A percentile compares a stretch with the other conserved stretches of the same genome.
These are phyloP conservation scores for Lipomyces sp. DNA, from an alignment of 805 yeast genomes.

Conservation along the genomic window DNA sequence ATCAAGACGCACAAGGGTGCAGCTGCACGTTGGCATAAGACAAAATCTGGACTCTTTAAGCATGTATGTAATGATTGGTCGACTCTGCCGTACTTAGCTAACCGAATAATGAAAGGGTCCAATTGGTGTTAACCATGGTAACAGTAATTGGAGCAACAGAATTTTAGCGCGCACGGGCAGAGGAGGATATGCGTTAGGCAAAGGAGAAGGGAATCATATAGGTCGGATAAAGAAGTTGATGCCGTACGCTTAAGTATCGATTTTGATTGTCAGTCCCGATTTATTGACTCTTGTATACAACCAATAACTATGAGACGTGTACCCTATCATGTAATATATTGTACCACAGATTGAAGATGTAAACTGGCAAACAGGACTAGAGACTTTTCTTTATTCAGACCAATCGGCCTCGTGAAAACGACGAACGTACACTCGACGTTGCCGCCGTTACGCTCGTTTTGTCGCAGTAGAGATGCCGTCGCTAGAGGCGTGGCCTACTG, in stretches of 20 bases:
- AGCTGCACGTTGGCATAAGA: constrained; percentile 31
- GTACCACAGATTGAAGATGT: too few relatives aligned
- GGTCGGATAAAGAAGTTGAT: constrained; percentile 22
- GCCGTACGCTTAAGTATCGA: constrained; percentile 24
- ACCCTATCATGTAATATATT: too few relatives aligned
- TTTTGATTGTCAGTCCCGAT: too few relatives aligned
- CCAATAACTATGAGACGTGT: background rate
- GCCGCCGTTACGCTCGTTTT: too few relatives aligned
- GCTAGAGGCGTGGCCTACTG: too few relatives aligned
- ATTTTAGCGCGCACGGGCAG: constrained; percentile 17
- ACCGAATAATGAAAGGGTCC: constrained; percentile 23
- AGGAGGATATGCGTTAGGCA: constrained; percentile 23
- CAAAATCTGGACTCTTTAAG: constrained; percentile 34
- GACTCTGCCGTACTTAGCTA: background rate
- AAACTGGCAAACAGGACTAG: too few relatives aligned
- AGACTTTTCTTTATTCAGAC: too few relatives aligned
- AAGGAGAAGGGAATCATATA: constrained; percentile 32
- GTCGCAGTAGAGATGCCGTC: too few relatives aligned
- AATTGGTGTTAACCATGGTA: constrained; percentile 32
- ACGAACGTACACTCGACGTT: too few relatives aligned
- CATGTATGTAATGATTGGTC: constrained; percentile 24
- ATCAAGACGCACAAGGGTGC: constrained; percentile 37
- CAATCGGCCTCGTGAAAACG: too few relatives aligned
- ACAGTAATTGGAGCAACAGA: constrained; percentile 29
- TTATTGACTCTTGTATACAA: too few relatives aligned